Percentiles rank a stretch among this genome's conserved stretches.
phyloP scores from a whole-genome alignment of 1,139 yeast genomes.

The Candida labiduridarum region DNA sequence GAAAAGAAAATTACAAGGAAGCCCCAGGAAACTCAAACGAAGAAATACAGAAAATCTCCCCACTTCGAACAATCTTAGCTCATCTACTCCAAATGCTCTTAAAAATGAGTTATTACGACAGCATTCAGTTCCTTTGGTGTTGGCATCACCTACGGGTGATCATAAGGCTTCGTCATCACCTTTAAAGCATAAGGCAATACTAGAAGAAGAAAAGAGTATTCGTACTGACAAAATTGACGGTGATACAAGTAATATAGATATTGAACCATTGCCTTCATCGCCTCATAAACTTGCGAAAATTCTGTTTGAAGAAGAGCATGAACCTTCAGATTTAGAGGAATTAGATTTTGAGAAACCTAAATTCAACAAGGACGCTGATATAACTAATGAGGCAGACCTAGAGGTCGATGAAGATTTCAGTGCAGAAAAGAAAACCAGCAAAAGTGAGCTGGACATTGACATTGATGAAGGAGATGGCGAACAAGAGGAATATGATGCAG shows the following conservation, averaged over 20 bases:
- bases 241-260: conserved; percentile 3
- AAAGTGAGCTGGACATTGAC: not conserved
- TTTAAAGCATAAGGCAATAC: not conserved
- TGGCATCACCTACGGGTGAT: conserved; percentile 16
- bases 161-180: conserved; percentile 14
- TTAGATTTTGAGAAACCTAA: not conserved
- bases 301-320: conserved; percentile 6
- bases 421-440: conserved; percentile 3
- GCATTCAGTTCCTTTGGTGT: conserved; percentile 14
- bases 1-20: conserved; percentile 9
- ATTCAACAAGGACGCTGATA: not conserved
- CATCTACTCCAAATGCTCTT: not conserved
- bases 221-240: conserved; percentile 12
- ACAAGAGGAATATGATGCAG: conserved; percentile 1
- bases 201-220: conserved; percentile 9
- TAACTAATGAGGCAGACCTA: not conserved
- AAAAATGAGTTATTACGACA: conserved; percentile 12
- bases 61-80: conserved; percentile 1
- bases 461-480: conserved; percentile 2
- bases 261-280: conserved; percentile 11
- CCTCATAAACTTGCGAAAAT: conserved; percentile 6
- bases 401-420: not conserved
- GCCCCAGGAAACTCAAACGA: conserved; percentile 11
- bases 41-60: not conserved
- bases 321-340: conserved; percentile 4